Evolutionary conservation across 1,139 yeast genomes (phyloP).

Genomic region (Hyphopichia buzzinii): DNA sequence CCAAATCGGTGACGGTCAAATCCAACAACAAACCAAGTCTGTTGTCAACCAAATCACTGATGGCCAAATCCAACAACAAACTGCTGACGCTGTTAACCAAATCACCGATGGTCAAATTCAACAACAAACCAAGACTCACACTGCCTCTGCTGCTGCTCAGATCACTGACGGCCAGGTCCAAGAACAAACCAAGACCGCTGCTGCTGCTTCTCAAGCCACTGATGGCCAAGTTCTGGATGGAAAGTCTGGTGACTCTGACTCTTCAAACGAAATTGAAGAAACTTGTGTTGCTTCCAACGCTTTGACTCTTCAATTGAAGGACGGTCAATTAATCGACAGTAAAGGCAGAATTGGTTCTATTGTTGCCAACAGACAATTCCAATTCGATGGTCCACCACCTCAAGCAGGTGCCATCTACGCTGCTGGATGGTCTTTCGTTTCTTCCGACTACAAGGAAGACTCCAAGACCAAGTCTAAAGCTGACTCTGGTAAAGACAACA

Average conservation of each 20-base stretch:
- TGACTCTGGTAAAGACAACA: conserved; percentile 8
- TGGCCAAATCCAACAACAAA: conserved; percentile 31
- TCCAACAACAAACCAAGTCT: conserved; percentile 32
- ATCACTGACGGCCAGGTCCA: conserved; percentile 40
- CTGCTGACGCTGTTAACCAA: conserved; percentile 31
- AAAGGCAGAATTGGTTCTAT: conserved; percentile 41
- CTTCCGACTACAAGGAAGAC: conserved; percentile 16
- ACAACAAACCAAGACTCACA: conserved; percentile 21
- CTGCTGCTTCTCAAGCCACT: conserved; percentile 28
- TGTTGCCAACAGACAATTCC: conserved; percentile 47
- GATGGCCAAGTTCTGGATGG: conserved; percentile 33
- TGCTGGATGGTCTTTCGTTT: conserved; percentile 37
- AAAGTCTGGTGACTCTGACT: conserved; percentile 1
- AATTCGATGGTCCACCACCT: conserved; percentile 46
- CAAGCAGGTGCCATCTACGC: conserved; percentile 43
- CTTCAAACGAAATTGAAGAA: conserved; percentile 8
- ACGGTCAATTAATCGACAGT: conserved; percentile 29
- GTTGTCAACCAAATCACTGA: conserved; percentile 28
- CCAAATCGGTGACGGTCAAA: conserved; percentile 43
- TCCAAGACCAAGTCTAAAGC: conserved; percentile 9
- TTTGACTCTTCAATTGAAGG: conserved; percentile 27
- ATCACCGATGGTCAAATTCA: conserved; percentile 37
- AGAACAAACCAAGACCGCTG: conserved; percentile 29
- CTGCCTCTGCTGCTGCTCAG: conserved; percentile 36
- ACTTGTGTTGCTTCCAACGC: conserved; percentile 29